phyloP scores from a whole-genome alignment of 805 yeast genomes.

The Yarrowia alimentaria region DNA sequence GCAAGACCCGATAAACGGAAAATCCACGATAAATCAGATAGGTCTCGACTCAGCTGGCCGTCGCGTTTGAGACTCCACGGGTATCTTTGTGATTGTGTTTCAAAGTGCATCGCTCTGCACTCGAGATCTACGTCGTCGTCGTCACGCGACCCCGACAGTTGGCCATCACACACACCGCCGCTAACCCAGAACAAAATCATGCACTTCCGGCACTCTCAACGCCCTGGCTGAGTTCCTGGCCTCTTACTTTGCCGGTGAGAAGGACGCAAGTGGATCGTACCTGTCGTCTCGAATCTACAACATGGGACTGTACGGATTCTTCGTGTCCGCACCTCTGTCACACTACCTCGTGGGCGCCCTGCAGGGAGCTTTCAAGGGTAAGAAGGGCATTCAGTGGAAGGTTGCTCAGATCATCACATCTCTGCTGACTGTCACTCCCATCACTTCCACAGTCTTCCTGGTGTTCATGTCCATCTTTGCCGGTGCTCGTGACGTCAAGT shows the following conservation, averaged over 20 bases:
- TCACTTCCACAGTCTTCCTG: conserved; percentile 38
- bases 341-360: conserved; percentile 40
- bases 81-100: too few relatives aligned
- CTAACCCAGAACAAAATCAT: conserved; percentile 38
- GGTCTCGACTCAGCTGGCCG: too few relatives aligned
- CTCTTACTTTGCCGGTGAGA: conserved; percentile 41
- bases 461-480: conserved; percentile 41
- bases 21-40: too few relatives aligned
- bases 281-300: conserved; percentile 40
- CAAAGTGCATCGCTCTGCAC: too few relatives aligned
- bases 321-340: conserved; percentile 42
- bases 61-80: too few relatives aligned
- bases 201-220: conserved; percentile 41
- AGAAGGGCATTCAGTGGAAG: conserved; percentile 36
- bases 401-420: conserved; percentile 41
- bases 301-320: conserved; percentile 43
- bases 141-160: too few relatives aligned
- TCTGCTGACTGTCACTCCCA: conserved; percentile 40
- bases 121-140: too few relatives aligned
- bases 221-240: conserved; percentile 41
- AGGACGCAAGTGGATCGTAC: conserved; percentile 39
- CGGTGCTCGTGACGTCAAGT: conserved; percentile 38
- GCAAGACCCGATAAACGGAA: too few relatives aligned
- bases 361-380: conserved; percentile 41
- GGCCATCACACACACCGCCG: too few relatives aligned